phyloP scores from a whole-genome alignment of 306 rosid genomes.

The Cucurbita pepo region DNA sequence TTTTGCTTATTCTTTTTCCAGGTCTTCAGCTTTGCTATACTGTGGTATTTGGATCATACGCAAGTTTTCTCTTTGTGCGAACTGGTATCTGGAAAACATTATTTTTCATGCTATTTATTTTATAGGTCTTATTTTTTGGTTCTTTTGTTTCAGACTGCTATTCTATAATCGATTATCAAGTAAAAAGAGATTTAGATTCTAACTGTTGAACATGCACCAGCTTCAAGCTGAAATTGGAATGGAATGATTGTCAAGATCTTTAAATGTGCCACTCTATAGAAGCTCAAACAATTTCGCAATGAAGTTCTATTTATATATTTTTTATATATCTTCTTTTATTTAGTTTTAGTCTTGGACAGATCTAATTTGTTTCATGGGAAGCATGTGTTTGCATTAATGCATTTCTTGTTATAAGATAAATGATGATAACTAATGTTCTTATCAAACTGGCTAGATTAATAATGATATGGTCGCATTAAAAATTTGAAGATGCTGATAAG shows the following conservation, averaged over 20 bases:
- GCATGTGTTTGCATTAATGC: neutral
- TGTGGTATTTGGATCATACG: slow-evolving; percentile 79
- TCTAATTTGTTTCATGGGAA: neutral
- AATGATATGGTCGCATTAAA: neutral
- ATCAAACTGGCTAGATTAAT: neutral
- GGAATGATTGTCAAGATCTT: neutral
- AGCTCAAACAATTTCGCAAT: neutral
- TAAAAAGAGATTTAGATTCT: neutral
- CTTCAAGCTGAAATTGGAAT: neutral
- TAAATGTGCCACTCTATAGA: neutral
- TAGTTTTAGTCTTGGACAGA: neutral
- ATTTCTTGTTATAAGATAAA: neutral
- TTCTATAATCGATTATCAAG: neutral
- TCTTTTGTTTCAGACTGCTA: neutral
- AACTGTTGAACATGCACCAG: neutral
- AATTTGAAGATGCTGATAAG: neutral
- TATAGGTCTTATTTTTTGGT: neutral
- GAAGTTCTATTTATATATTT: neutral
- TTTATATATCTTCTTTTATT: neutral
- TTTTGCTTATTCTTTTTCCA: slow-evolving; percentile 11
- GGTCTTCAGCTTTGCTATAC: slow-evolving; percentile 96
- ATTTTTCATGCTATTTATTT: neutral
- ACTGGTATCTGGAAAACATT: slow-evolving; percentile 40
- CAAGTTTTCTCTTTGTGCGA: slow-evolving; percentile 83
- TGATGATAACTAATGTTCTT: neutral